Conservation (phyloP, 2,329 filamentous ascomycete species). For the Cladophialophora carrionii region DNA sequence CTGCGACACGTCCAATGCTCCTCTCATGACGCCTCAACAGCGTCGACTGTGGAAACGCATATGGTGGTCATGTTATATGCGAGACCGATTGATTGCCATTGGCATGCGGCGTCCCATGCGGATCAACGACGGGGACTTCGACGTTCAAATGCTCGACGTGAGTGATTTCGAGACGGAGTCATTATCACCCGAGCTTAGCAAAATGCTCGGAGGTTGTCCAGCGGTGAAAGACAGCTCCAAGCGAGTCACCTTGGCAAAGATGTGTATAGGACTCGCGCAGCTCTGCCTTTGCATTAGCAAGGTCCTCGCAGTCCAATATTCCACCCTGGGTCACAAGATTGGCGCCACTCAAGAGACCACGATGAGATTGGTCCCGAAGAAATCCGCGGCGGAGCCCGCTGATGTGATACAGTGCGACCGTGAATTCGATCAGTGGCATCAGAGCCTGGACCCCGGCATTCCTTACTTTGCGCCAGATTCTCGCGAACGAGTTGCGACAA, state of each 20-base stretch:
- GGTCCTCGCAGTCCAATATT: conserved; percentile 89
- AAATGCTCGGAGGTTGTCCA: conserved; percentile 71
- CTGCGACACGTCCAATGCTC: conserved; percentile 77
- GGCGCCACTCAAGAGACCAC: conserved; percentile 71
- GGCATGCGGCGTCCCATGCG: conserved; percentile 91
- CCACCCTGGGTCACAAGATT: conserved; percentile 81
- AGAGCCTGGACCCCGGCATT: conserved; percentile 71
- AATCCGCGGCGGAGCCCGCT: conserved; percentile 77
- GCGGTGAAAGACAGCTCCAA: conserved; percentile 70
- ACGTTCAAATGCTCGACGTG: conserved; percentile 85
- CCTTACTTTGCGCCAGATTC: conserved; percentile 62
- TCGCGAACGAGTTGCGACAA: conserved; percentile 61
- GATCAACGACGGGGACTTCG: conserved; percentile 91
- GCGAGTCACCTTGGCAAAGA: conserved; percentile 76
- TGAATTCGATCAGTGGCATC: conserved; percentile 76
- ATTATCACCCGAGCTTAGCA: conserved; percentile 68
- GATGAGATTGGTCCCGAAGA: conserved; percentile 92
- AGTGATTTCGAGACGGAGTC: conserved; percentile 79
- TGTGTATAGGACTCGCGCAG: conserved; percentile 91
- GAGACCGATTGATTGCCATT: conserved; percentile 86
- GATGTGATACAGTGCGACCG: conserved; percentile 78
- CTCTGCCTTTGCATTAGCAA: conserved; percentile 87
- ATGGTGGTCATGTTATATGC: conserved; percentile 98
- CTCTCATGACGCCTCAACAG: conserved; percentile 68
- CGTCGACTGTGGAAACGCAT: conserved; percentile 91